Base-by-base conservation (phyloP, 306 rosid genomes). In the Glycine soja region DNA sequence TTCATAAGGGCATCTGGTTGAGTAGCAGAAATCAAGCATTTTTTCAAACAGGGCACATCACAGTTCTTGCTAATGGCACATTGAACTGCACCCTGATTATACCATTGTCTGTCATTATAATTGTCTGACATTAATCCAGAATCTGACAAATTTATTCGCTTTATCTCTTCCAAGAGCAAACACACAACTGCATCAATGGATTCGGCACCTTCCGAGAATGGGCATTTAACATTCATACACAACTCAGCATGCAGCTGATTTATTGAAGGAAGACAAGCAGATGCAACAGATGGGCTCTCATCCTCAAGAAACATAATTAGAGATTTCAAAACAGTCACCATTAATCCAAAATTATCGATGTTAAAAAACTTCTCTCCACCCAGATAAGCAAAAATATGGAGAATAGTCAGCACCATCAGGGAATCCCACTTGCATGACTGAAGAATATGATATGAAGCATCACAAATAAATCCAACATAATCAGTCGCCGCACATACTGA, bases 341-440 rank as follows among this genome's bases (percentile, higher is more conserved):
- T 38, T 66, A 86, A 85, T 78, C 82, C 73, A 76, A 69, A 86
- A 78, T 71, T 81, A 46, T 84, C 81, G 38, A 36, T 8, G 71
- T 54, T 64, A 59, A 95, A 89, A 83, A 83, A 85, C 84, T 89
- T 83, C 40, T 85, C 87, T 50, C 94, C 94, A 19, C 94, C 91
- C 79, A 92, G 47, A 86, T 89, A 82, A 74, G 95, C 92, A 91
- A 90, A 94, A 63, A 87, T 73, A 85, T 91, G 97, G 70, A 93
- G 92, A 57, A 95, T 79, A 19, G 85, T 90, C 74, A 90, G 86
- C 87, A 83, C 75, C 86, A 86, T 45, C 19, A 90, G 80, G 47
- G 86, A 82, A 80, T 84, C 89, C 72, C 83, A 75, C 59, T 84
- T 81, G 83, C 88, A 56, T 34, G 65, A 78, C 85, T 74, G 72